These are phyloP conservation scores for Hymenoscyphus fraxineus DNA, from an alignment of 2,329 filamentous ascomycete species.

Conservation along the genomic window DNA sequence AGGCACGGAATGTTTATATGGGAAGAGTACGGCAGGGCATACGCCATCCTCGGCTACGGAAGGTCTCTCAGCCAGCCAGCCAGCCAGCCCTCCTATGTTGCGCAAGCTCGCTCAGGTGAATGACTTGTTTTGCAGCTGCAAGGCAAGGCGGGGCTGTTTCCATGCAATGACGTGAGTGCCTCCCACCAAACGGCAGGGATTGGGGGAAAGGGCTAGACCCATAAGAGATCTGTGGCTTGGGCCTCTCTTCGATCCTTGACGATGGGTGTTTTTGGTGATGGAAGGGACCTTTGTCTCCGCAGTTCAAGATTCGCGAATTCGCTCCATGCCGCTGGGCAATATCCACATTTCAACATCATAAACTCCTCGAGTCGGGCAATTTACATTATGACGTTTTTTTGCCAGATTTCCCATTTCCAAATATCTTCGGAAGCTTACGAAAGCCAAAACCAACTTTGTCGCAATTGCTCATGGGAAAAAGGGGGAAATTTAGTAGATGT, in stretches of 20 bases:
- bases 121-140: constrained; percentile 10
- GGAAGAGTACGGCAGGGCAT: neutral
- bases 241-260: neutral
- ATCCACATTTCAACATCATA: neutral
- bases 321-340: neutral
- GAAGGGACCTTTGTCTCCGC: constrained; percentile 1
- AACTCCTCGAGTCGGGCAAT: neutral
- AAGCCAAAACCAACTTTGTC: neutral
- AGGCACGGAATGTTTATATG: constrained; percentile 10
- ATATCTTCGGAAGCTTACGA: neutral
- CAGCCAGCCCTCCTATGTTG: neutral
- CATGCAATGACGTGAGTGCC: neutral
- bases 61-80: neutral
- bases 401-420: neutral
- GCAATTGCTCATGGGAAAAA: neutral
- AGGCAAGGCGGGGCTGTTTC: constrained; percentile 1
- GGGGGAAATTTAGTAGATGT: neutral
- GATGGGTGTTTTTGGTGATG: neutral
- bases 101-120: constrained; percentile 7
- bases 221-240: constrained; percentile 1
- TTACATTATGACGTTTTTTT: neutral
- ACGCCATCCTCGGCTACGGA: constrained; percentile 1
- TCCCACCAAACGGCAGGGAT: neutral
- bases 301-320: neutral
- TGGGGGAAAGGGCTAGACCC: neutral